Conservation (phyloP, 2,329 filamentous ascomycete species). For the Sporothrix brasiliensis region DNA sequence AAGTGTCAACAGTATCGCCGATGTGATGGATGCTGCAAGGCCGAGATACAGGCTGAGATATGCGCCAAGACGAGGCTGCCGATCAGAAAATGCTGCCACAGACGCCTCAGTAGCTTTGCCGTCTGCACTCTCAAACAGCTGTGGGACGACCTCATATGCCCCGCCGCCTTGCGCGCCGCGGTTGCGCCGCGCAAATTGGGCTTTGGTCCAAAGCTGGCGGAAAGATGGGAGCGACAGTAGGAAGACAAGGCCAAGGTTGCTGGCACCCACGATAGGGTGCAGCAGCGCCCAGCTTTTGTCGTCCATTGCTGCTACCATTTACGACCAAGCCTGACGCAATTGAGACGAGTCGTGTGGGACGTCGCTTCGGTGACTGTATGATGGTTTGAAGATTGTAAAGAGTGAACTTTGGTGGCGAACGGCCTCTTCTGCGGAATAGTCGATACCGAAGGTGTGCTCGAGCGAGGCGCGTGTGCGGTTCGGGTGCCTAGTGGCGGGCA, state of each 20-base stretch:
- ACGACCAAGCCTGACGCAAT: neutral
- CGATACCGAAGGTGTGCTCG: neutral
- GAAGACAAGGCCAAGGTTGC: conserved; percentile 32
- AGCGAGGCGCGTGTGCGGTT: conserved; percentile 18
- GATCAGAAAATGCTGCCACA: conserved; percentile 41
- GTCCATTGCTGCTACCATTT: conserved; percentile 29
- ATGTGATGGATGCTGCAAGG: conserved; percentile 38
- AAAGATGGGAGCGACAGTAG: conserved; percentile 37
- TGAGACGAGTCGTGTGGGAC: neutral
- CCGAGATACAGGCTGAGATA: conserved; percentile 39
- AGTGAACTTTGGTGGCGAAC: neutral
- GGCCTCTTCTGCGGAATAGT: neutral
- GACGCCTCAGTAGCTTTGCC: conserved; percentile 44
- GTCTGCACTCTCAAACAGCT: conserved; percentile 42
- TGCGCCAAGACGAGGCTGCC: conserved; percentile 38
- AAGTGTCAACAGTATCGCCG: conserved; percentile 36
- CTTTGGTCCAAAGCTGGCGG: conserved; percentile 32
- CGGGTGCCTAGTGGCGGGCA: conserved; percentile 14
- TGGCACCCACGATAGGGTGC: conserved; percentile 32
- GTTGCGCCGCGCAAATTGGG: conserved; percentile 30
- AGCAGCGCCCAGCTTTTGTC: conserved; percentile 24
- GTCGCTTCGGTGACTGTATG: conserved; percentile 1
- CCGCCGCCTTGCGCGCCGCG: conserved; percentile 26
- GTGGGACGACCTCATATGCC: conserved; percentile 37
- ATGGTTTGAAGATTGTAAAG: neutral